phyloP scores from a whole-genome alignment of 345 rosid species.

The Camelina laxa region DNA sequence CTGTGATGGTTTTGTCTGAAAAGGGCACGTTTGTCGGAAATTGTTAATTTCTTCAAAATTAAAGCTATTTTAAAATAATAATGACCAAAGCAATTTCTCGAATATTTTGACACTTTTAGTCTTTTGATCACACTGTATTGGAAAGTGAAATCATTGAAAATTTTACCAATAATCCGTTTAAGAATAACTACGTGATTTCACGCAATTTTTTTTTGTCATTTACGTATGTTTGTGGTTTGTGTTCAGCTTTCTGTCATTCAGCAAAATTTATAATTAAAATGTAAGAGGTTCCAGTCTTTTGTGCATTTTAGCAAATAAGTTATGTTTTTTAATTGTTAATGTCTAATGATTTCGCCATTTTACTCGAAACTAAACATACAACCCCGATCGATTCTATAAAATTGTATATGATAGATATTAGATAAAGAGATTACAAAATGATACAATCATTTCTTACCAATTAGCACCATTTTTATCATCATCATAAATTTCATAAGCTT shows the following conservation, averaged over 20 bases:
- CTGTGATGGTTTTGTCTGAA: constrained; percentile 48
- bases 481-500: not conserved
- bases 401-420: not conserved
- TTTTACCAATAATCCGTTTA: not conserved
- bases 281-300: not conserved
- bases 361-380: not conserved
- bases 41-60: constrained; percentile 10
- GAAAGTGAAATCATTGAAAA: constrained; percentile 10
- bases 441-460: not conserved
- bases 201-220: not conserved
- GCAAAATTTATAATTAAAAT: not conserved
- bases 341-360: not conserved
- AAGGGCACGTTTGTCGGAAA: constrained; percentile 45
- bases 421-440: not conserved
- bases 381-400: too few species aligned
- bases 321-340: not conserved
- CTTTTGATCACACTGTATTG: constrained; percentile 15
- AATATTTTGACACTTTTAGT: constrained; percentile 7
- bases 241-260: not conserved
- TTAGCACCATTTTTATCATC: not conserved
- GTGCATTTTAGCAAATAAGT: not conserved
- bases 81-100: constrained; percentile 9
- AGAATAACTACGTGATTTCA: constrained; percentile 19
- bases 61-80: constrained; percentile 7
- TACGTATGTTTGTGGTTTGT: not conserved